phyloP scores from a whole-genome alignment of 495 filamentous ascomycete species.

The Filosporella fistucella region DNA sequence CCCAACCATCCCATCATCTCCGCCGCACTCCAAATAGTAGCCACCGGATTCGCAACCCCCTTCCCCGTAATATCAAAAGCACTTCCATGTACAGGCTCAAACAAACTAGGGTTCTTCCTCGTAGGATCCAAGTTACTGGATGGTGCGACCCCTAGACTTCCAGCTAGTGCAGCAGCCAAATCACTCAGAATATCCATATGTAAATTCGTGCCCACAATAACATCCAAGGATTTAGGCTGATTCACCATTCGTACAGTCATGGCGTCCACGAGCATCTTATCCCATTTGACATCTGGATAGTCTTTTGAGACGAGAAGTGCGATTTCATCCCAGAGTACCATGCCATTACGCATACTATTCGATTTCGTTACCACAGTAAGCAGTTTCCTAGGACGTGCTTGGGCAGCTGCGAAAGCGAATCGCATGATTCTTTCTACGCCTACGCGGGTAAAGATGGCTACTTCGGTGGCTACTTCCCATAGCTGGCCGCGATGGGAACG shows the following conservation, averaged over 20 bases:
- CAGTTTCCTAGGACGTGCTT: slow-evolving; percentile 39
- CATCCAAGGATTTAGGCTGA: slow-evolving; percentile 47
- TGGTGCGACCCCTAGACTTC: slow-evolving; percentile 75
- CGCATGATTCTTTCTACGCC: slow-evolving; percentile 51
- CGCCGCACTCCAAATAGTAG: slow-evolving; percentile 62
- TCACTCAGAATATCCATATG: slow-evolving; percentile 55
- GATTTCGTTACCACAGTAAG: slow-evolving; percentile 54
- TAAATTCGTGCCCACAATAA: slow-evolving; percentile 52
- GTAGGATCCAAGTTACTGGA: slow-evolving; percentile 65
- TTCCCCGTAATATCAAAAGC: slow-evolving; percentile 68
- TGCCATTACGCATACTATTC: slow-evolving; percentile 50
- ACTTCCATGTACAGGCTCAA: slow-evolving; percentile 80
- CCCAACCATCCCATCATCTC: slow-evolving; percentile 68
- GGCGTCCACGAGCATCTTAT: slow-evolving; percentile 56
- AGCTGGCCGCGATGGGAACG: slow-evolving; percentile 44
- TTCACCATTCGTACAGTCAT: slow-evolving; percentile 54
- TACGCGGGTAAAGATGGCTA: slow-evolving; percentile 47
- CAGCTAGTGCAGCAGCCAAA: slow-evolving; percentile 78
- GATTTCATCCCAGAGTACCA: slow-evolving; percentile 3
- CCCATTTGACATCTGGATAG: slow-evolving; percentile 47
- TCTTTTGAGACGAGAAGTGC: slow-evolving; percentile 27
- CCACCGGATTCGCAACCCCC: slow-evolving; percentile 68
- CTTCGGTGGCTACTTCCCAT: slow-evolving; percentile 50
- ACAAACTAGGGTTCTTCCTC: slow-evolving; percentile 63
- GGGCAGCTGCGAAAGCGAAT: slow-evolving; percentile 47